phyloP scores from a whole-genome alignment of 768 basidiomycete genomes.

The Tephrocybe sp. region DNA sequence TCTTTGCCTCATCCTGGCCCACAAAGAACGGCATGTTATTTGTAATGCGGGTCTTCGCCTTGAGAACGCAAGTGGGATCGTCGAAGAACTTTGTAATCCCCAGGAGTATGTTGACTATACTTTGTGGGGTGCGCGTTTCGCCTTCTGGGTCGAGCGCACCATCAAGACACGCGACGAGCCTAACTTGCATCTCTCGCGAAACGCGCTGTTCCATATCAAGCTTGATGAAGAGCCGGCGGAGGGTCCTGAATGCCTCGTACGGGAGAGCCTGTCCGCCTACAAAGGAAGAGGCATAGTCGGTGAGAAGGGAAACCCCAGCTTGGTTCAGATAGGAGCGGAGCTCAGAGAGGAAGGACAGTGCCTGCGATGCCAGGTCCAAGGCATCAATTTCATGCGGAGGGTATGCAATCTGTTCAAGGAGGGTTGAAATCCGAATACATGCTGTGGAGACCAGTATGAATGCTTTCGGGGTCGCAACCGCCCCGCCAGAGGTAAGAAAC shows the following conservation, averaged over 20 bases:
- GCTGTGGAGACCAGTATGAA: constrained; percentile 3
- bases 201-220: constrained; percentile 23
- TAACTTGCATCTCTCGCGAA: constrained; percentile 23
- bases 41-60: not conserved
- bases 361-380: constrained; percentile 15
- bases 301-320: constrained; percentile 27
- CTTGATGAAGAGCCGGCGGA: constrained; percentile 34
- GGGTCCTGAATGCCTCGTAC: constrained; percentile 36
- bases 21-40: constrained; percentile 10
- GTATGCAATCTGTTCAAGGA: constrained; percentile 20
- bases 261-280: constrained; percentile 23
- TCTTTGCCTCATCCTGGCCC: constrained; percentile 23
- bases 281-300: constrained; percentile 27
- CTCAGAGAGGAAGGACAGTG: constrained; percentile 19
- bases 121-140: constrained; percentile 13
- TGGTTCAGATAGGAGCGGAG: constrained; percentile 29
- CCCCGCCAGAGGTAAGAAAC: constrained; percentile 1
- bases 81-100: not conserved
- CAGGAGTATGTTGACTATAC: not conserved
- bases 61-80: not conserved
- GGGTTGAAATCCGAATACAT: constrained; percentile 10
- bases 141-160: constrained; percentile 23
- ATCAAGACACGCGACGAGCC: constrained; percentile 26
- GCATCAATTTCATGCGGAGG: constrained; percentile 11
- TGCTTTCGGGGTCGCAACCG: constrained; percentile 3